A percentile compares a stretch with the other conserved stretches of the same genome.
Conservation (phyloP, 805 yeast species). For the Candida silvatica region DNA sequence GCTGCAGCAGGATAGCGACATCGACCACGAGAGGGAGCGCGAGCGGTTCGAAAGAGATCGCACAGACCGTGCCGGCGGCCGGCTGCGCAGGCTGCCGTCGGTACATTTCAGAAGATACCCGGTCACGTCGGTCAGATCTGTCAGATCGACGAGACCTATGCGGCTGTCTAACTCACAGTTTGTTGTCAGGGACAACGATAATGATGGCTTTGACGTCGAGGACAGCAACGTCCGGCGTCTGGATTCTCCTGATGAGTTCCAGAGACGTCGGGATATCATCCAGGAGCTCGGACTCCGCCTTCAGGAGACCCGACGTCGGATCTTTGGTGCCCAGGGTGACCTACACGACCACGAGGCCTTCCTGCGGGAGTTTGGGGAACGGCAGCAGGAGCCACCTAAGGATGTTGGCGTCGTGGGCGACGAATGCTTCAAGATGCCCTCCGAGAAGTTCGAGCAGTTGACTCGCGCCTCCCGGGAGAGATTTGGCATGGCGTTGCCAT, state of each 20-base stretch:
- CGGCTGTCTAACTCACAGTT: constrained; percentile 1
- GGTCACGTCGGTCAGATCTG: neutral
- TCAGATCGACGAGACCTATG: neutral
- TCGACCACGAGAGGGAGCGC: neutral
- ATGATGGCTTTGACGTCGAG: neutral
- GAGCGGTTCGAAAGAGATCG: neutral
- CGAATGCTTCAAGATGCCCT: constrained; percentile 1
- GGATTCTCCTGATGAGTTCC: neutral
- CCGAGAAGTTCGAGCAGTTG: neutral
- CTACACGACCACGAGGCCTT: neutral
- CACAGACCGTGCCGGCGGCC: neutral
- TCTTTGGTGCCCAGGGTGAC: neutral
- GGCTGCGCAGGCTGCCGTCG: constrained; percentile 1
- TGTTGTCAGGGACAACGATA: neutral
- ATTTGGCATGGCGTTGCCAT: constrained; percentile 1
- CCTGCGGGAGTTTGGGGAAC: constrained; percentile 1
- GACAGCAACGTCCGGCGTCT: neutral
- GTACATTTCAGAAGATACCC: neutral
- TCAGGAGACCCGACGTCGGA: constrained; percentile 2
- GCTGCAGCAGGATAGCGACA: too few relatives aligned
- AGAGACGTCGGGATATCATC: constrained; percentile 2
- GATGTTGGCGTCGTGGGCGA: neutral
- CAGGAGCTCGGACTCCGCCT: constrained; percentile 1
- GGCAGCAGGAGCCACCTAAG: neutral
- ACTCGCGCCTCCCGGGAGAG: neutral